Evolutionary conservation across 164 flowering plant genomes (phyloP), one percentile per base, ranked within the genome.

Genomic region (Umbilicus rupestris): DNA sequence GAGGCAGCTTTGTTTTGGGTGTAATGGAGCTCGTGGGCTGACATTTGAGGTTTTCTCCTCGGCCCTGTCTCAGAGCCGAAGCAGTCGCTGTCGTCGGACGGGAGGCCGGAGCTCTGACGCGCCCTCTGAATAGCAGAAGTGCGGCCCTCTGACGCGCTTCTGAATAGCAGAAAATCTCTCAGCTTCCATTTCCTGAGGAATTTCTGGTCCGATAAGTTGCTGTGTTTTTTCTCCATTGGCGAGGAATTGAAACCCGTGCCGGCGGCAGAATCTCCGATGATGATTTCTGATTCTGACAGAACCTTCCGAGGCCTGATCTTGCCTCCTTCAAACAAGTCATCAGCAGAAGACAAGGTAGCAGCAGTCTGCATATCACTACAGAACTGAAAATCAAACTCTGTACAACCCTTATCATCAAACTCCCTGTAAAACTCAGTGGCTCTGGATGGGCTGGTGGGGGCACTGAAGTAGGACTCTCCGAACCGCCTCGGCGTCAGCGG

Each of bases 61-160:
- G 73, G 55, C 1, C 69, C 39, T 19, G 78, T 59, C 0, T 19
- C 75, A 0, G 85, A 78, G 37, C 70, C 76, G 41, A 77, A 29
- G 42, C 82, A 68, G 7, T 81, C 85, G 2, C 82, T 69, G 7
- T 81, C 85, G 2, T 72, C 69, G 1, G 85, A 77, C 73, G 82
- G 73, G 72, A 79, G 80, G 66, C 86, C 81, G 22, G 79, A 24
- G 71, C 75, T 77, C 79, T 77, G 83, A 5, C 33, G n/a, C 46
- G 22, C 78, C 85, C 2, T 87, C 85, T 0, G 87, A 84, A 59
- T 94, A 88, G 79, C 89, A 0, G 81, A 58, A 3, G 92, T 87
- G 19, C 91, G 69, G 9, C 99, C 99, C 68, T 92, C 99, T 3
- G 99, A 95, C 45, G 96, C 96, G 69, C 97, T 92, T 31, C 97